Evolutionary conservation across 345 rosid genomes (phyloP), one percentile per base, ranked within the genome.

Genomic region (Turritis glabra): DNA sequence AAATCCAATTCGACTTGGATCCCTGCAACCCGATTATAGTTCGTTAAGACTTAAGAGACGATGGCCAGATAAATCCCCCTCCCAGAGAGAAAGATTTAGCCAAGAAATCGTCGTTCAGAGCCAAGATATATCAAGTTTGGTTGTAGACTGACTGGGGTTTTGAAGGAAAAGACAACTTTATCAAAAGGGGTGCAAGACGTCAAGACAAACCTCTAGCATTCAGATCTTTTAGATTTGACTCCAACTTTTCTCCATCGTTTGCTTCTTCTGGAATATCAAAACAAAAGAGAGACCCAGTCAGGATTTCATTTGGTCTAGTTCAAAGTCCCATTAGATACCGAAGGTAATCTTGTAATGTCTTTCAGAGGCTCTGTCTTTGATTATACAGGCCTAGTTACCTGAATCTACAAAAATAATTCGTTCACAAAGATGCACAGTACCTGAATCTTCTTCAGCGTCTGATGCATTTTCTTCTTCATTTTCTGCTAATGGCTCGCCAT

Each of bases 1-100:
- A 90, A 74, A 65, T 88, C 95, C 74, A 94, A 63, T 81, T 91
- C 87, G 7, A 94, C 96, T 82, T 90, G 70, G 57, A 91, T 85
- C 72, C 95, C 96, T 90, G 67, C 48, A 50, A 17, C 25, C 22
- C 8, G 0, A 40, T 48, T 15, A 9, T 52, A 41, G 26, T 27
- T 43, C 5, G 19, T 53, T 53, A 21, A 64, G 55, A 72, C 40
- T 26, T 3, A 2, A 2, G 29, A 40, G 17, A 26, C 18, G 13
- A 69, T 54, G 19, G 5, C 41, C 52, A 53, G 14, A 14, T 15
- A 41, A 41, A 41, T 27, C 10, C 8, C 29, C n/a, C 41, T n/a
- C 48, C 64, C 56, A 47, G 29, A 9, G 15, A 71, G 51, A 26
- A 8, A 21, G 8, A 41, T 27, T 55, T 13, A 12, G 33, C 32